These are phyloP conservation scores for Pogostemon cablin DNA, from an alignment of 257 asterid species.

Conservation along the genomic window DNA sequence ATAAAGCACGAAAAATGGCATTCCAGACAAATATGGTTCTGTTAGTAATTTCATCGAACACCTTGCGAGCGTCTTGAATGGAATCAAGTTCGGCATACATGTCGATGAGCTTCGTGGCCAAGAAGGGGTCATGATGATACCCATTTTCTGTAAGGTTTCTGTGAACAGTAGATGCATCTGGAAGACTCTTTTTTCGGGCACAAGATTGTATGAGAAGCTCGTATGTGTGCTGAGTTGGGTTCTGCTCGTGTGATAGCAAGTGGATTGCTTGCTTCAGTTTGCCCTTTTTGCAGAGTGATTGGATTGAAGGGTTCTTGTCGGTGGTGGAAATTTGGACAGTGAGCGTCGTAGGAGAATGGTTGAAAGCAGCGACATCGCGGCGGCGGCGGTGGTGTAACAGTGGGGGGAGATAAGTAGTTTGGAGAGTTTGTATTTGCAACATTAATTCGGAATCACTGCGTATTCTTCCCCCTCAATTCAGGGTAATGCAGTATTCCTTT, in stretches of 20 bases:
- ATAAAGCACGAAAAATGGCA: slow-evolving; percentile 74
- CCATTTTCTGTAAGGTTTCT: slow-evolving; percentile 59
- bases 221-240: slow-evolving; percentile 74
- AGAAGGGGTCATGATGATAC: slow-evolving; percentile 68
- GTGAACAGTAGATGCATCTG: slow-evolving; percentile 65
- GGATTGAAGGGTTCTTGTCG: slow-evolving; percentile 59
- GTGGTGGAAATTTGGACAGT: slow-evolving; percentile 29
- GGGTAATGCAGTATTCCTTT: too few relatives aligned
- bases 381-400: slow-evolving; percentile 32
- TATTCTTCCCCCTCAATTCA: not conserved
- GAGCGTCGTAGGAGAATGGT: slow-evolving; percentile 28
- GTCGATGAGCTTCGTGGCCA: slow-evolving; percentile 88
- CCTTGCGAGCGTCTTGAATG: slow-evolving; percentile 60
- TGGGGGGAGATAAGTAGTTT: slow-evolving; percentile 38
- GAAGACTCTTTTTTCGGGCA: slow-evolving; percentile 41
- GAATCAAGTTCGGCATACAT: slow-evolving; percentile 59
- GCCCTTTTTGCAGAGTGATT: slow-evolving; percentile 79
- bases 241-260: slow-evolving; percentile 57
- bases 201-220: slow-evolving; percentile 81
- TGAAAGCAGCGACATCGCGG: slow-evolving; percentile 35
- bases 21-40: slow-evolving; percentile 80
- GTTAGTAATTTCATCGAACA: slow-evolving; percentile 63
- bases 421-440: slow-evolving; percentile 49
- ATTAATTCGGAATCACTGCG: slow-evolving; percentile 34
- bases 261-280: slow-evolving; percentile 76